Evolutionary conservation across 2,329 filamentous ascomycete species (phyloP).

Genomic region (Sclerotinia sclerotiorum): DNA sequence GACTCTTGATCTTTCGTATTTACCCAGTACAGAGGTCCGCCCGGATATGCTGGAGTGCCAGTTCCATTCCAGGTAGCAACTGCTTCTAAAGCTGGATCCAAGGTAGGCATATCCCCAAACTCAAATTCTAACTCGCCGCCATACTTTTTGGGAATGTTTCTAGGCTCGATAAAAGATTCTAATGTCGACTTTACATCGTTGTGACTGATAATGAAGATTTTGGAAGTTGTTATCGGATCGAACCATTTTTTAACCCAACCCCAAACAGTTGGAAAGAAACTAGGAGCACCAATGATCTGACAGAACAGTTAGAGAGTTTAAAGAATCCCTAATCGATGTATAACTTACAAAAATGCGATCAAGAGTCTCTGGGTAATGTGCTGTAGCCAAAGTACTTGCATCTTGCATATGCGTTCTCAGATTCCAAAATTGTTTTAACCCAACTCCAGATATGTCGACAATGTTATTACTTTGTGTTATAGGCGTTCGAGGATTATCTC

Average conservation of each 20-base stretch:
- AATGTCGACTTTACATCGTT: conserved; percentile 76
- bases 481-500: conserved; percentile 74
- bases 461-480: conserved; percentile 94
- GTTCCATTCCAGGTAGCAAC: conserved; percentile 52
- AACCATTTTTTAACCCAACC: conserved; percentile 96
- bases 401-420: conserved; percentile 92
- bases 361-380: conserved; percentile 91
- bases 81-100: conserved; percentile 63
- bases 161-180: conserved; percentile 74
- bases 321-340: not conserved
- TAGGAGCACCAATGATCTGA: conserved; percentile 81
- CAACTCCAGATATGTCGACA: conserved; percentile 85
- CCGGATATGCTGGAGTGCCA: conserved; percentile 53
- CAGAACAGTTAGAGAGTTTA: conserved; percentile 13
- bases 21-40: conserved; percentile 59
- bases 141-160: conserved; percentile 85
- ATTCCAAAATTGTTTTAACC: conserved; percentile 94
- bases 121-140: conserved; percentile 82
- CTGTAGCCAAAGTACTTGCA: conserved; percentile 82
- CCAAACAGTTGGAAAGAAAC: conserved; percentile 92
- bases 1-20: conserved; percentile 43
- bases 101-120: conserved; percentile 71
- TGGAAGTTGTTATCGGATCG: conserved; percentile 87
- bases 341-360: conserved; percentile 66
- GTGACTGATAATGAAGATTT: conserved; percentile 85